Conservation (phyloP, 2,329 filamentous ascomycete genomes). For the Biscogniauxia marginata region DNA sequence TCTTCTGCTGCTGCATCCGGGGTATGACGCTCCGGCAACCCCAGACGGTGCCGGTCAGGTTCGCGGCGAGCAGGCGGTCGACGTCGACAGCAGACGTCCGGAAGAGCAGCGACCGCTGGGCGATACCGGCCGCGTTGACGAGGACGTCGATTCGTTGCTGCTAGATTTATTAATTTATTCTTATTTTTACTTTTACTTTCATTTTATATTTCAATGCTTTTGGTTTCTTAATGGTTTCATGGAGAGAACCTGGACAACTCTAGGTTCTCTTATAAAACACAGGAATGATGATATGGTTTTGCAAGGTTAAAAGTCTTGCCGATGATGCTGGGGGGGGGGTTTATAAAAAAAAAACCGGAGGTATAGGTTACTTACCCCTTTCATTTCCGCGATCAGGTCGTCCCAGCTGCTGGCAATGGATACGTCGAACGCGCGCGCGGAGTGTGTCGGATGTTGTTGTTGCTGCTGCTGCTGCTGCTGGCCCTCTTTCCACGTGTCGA, state of each 20-base stretch:
- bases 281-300: too few relatives aligned
- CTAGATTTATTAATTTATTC: too few relatives aligned
- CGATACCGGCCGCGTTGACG: conserved; percentile 77
- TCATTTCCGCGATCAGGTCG: conserved; percentile 6
- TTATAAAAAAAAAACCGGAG: too few relatives aligned
- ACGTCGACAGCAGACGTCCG: conserved; percentile 51
- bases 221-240: too few relatives aligned
- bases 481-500: too few relatives aligned
- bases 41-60: conserved; percentile 65
- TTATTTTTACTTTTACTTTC: too few relatives aligned
- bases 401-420: conserved; percentile 15
- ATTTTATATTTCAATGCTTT: too few relatives aligned
- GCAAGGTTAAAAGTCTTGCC: too few relatives aligned
- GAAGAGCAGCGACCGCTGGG: conserved; percentile 64
- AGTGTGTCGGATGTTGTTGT: conserved; percentile 6
- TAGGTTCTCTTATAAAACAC: too few relatives aligned
- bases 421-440: conserved; percentile 23
- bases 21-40: conserved; percentile 55
- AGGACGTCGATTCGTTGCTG: conserved; percentile 51
- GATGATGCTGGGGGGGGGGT: too few relatives aligned
- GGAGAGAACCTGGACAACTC: too few relatives aligned
- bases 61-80: conserved; percentile 62
- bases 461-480: not conserved
- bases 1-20: conserved; percentile 43
- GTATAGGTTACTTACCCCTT: conserved; percentile 13